Percentiles rank a stretch among this genome's conserved stretches.
Evolutionary conservation across 2,329 filamentous ascomycete genomes (phyloP).

Genomic region (Penicillium sp.): DNA sequence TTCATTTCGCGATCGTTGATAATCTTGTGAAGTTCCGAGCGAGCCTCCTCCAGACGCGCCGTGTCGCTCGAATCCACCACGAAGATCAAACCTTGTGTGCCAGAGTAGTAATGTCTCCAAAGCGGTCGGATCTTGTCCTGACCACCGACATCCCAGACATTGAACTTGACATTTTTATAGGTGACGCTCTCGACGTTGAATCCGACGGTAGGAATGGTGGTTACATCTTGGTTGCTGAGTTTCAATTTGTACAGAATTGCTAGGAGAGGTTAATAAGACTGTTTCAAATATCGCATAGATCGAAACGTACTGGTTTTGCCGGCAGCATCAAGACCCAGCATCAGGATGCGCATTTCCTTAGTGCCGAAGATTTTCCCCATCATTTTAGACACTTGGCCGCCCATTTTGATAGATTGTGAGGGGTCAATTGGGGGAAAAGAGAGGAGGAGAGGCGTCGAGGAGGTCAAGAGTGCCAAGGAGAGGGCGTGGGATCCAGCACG

Average conservation of each 20-base stretch:
- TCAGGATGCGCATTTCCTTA: constrained; percentile 97
- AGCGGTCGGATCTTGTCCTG: constrained; percentile 98
- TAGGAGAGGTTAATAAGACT: constrained; percentile 19
- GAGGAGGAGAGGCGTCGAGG: background rate
- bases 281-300: background rate
- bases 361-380: constrained; percentile 99
- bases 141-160: constrained; percentile 97
- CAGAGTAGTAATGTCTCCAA: constrained; percentile 95
- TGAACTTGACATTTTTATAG: constrained; percentile 99
- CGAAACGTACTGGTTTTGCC: constrained; percentile 73
- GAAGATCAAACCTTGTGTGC: constrained; percentile 97
- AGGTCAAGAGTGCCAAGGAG: background rate
- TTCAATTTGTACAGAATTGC: constrained; percentile 98
- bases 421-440: background rate
- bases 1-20: constrained; percentile 98
- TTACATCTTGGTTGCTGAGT: constrained; percentile 87
- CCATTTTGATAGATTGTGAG: constrained; percentile 57
- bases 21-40: constrained; percentile 90
- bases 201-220: constrained; percentile 94
- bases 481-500: background rate
- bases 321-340: constrained; percentile 95
- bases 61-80: constrained; percentile 95
- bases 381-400: constrained; percentile 87
- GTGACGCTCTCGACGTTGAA: constrained; percentile 99
- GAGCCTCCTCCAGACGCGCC: constrained; percentile 84